Percentiles rank a stretch among this genome's conserved stretches.
These are phyloP conservation scores for Penicillium psychrosexuale DNA, from an alignment of 2,329 filamentous ascomycete species.

Conservation along the genomic window DNA sequence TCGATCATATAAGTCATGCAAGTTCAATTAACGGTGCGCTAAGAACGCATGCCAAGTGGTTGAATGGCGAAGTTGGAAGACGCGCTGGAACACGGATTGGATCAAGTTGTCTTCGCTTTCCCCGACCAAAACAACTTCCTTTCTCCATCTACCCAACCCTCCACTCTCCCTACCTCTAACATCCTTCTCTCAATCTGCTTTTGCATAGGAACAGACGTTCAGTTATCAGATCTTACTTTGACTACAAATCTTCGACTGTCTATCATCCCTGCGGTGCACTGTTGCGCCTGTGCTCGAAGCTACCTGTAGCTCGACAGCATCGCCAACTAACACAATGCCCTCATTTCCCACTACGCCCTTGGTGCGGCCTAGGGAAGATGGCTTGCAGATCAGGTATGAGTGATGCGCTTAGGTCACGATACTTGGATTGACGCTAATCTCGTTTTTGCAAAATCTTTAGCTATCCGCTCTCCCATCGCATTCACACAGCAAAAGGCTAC, in stretches of 20 bases:
- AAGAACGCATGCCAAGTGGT: constrained; percentile 13
- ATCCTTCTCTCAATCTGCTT: background rate
- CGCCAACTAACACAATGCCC: constrained; percentile 29
- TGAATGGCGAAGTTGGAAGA: constrained; percentile 19
- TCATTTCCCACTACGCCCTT: constrained; percentile 37
- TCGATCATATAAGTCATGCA: constrained; percentile 20
- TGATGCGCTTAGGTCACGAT: background rate
- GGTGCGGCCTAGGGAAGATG: constrained; percentile 39
- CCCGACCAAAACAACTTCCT: constrained; percentile 29
- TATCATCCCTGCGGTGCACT: constrained; percentile 11
- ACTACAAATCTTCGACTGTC: background rate
- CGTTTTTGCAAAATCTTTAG: constrained; percentile 35
- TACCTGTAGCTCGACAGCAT: constrained; percentile 7
- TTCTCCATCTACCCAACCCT: constrained; percentile 16
- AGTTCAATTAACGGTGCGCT: constrained; percentile 3
- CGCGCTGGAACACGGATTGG: constrained; percentile 32
- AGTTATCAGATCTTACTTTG: background rate
- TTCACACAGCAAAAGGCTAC: constrained; percentile 56
- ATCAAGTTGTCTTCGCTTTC: constrained; percentile 17
- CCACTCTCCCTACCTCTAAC: constrained; percentile 10
- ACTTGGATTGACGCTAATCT: constrained; percentile 6
- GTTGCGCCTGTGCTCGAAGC: constrained; percentile 19
- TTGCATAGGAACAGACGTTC: background rate
- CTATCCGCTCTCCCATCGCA: constrained; percentile 59
- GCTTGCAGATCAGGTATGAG: constrained; percentile 43